phyloP scores from a whole-genome alignment of 176 grass and related monocot species.

The Oryza longistaminata region DNA sequence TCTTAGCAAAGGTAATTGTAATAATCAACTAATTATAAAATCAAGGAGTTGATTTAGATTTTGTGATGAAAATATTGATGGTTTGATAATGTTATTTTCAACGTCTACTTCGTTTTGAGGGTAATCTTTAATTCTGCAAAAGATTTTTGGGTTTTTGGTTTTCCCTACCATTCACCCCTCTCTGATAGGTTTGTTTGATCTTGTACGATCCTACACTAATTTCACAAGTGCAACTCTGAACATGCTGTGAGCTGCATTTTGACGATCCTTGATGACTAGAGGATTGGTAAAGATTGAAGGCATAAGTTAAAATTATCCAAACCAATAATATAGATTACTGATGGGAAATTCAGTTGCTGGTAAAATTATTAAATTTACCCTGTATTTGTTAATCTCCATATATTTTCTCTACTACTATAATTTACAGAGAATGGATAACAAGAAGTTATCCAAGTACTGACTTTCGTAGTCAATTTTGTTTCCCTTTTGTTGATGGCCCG shows the following conservation, averaged over 20 bases:
- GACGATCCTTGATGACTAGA: background rate
- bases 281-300: background rate
- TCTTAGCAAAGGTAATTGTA: background rate
- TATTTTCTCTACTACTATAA: background rate
- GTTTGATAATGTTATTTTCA: no score
- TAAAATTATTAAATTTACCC: background rate
- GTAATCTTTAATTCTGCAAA: no score
- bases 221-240: background rate
- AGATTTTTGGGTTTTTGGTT: no score
- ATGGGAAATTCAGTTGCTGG: background rate
- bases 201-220: background rate
- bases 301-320: background rate
- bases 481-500: background rate
- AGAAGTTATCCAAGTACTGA: background rate
- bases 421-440: background rate
- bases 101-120: no score
- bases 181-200: no score
- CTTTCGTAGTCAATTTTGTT: background rate
- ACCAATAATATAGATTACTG: background rate
- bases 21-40: background rate
- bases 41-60: no score
- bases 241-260: background rate
- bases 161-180: no score
- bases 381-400: background rate
- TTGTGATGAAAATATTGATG: no score